These are phyloP conservation scores for Tolypocladium guangdongense DNA, from an alignment of 2,329 filamentous ascomycete species.

Conservation along the genomic window DNA sequence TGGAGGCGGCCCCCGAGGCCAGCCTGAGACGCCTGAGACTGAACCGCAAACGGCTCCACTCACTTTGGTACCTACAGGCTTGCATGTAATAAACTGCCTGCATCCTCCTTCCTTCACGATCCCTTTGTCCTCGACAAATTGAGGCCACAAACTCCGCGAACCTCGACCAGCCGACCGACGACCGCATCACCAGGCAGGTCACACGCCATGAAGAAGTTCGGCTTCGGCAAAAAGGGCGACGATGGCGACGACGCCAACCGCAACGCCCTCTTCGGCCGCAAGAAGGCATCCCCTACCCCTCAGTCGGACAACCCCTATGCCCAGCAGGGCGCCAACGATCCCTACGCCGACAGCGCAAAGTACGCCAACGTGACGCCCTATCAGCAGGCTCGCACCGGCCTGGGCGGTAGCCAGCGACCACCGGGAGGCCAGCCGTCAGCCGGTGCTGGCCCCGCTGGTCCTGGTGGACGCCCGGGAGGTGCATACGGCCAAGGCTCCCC, in stretches of 20 bases:
- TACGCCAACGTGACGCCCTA: slow-evolving; percentile 35
- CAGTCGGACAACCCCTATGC: slow-evolving; percentile 47
- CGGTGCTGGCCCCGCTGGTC: background rate
- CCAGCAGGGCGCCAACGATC: slow-evolving; percentile 37
- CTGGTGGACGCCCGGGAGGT: background rate
- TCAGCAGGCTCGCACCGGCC: slow-evolving; percentile 28
- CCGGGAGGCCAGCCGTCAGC: slow-evolving; percentile 23
- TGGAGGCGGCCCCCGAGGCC: background rate
- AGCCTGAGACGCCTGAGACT: background rate
- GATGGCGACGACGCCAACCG: slow-evolving; percentile 38
- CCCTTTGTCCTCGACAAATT: background rate
- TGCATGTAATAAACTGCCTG: background rate
- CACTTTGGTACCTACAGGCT: background rate
- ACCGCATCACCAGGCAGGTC: background rate
- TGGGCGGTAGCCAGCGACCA: slow-evolving; percentile 18
- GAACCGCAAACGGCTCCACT: background rate
- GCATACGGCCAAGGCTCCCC: slow-evolving; percentile 1
- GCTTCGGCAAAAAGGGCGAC: slow-evolving; percentile 44
- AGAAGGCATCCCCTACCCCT: slow-evolving; percentile 37
- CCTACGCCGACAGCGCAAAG: slow-evolving; percentile 39
- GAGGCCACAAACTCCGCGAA: background rate
- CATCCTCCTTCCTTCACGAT: background rate
- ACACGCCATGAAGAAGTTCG: slow-evolving; percentile 46
- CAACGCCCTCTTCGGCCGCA: slow-evolving; percentile 41
- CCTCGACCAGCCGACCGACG: background rate